A percentile compares a stretch with the other conserved stretches of the same genome.
Conservation (phyloP, 345 rosid genomes). For the Eucalyptus polyanthemos region DNA sequence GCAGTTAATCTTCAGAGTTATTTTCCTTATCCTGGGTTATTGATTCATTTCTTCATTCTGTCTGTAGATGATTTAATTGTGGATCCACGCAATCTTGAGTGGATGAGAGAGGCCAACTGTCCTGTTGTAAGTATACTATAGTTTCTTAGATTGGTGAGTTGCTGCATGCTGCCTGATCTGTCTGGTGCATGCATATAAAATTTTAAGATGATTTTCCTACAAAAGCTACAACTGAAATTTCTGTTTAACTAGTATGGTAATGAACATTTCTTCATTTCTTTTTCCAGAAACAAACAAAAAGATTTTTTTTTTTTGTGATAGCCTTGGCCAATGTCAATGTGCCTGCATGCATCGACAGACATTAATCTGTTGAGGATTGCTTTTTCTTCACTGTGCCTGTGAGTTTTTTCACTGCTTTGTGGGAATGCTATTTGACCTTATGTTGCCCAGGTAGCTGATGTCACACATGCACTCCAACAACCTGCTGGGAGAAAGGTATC, state of each 20-base stretch:
- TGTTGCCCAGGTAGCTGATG: slow-evolving; percentile 68
- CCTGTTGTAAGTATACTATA: slow-evolving; percentile 61
- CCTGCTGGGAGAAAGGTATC: slow-evolving; percentile 91
- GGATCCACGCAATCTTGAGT: slow-evolving; percentile 91
- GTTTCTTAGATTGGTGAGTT: not conserved
- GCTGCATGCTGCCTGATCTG: not conserved
- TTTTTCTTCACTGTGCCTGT: not conserved
- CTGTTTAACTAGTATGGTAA: not conserved
- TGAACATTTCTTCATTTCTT: not conserved
- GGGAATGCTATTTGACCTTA: not conserved
- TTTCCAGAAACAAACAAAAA: not conserved
- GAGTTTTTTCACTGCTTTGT: not conserved
- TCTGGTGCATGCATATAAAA: not conserved
- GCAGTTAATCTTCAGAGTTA: not conserved
- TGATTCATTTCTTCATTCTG: not conserved
- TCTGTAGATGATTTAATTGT: slow-evolving; percentile 82
- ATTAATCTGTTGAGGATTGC: not conserved
- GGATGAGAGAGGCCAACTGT: slow-evolving; percentile 94
- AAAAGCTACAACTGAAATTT: not conserved
- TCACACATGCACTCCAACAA: slow-evolving; percentile 91
- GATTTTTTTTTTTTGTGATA: not conserved
- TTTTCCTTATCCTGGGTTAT: not conserved
- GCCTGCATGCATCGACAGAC: not conserved
- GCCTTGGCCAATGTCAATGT: not conserved
- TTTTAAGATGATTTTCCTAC: not conserved